Conservation (phyloP, 306 rosid species). For the Luffa aegyptiaca region DNA sequence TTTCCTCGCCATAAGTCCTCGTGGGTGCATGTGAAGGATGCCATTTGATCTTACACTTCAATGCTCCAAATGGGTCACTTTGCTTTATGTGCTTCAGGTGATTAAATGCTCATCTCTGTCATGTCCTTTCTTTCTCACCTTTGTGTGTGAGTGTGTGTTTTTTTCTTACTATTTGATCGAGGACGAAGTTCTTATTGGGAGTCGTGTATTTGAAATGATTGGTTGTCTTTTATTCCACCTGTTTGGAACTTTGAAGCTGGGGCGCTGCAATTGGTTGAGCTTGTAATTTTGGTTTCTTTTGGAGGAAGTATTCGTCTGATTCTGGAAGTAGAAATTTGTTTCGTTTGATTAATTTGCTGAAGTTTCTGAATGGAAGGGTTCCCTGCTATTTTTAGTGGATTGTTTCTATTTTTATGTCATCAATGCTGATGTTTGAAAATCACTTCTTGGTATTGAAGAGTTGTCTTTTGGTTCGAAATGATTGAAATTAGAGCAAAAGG, state of each 20-base stretch:
- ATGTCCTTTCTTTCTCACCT: not conserved
- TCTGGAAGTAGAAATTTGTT: not conserved
- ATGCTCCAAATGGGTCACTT: not conserved
- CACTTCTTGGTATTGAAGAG: not conserved
- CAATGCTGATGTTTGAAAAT: not conserved
- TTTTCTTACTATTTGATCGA: not conserved
- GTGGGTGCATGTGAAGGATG: not conserved
- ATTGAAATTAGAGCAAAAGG: no score
- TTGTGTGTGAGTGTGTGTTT: not conserved
- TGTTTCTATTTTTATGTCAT: not conserved
- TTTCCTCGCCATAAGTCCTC: no score
- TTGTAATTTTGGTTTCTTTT: not conserved
- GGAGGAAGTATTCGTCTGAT: not conserved
- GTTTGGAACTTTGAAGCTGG: not conserved
- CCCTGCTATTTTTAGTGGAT: not conserved
- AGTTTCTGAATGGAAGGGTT: not conserved
- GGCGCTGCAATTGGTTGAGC: not conserved
- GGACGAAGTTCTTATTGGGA: not conserved
- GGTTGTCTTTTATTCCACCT: not conserved
- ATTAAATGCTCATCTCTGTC: not conserved
- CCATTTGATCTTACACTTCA: not conserved
- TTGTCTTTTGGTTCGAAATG: not conserved
- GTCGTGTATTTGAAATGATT: not conserved
- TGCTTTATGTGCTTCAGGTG: not conserved
- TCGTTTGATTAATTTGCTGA: not conserved